Conservation (phyloP, 345 rosid species). For the Abelmoschus esculentus region DNA sequence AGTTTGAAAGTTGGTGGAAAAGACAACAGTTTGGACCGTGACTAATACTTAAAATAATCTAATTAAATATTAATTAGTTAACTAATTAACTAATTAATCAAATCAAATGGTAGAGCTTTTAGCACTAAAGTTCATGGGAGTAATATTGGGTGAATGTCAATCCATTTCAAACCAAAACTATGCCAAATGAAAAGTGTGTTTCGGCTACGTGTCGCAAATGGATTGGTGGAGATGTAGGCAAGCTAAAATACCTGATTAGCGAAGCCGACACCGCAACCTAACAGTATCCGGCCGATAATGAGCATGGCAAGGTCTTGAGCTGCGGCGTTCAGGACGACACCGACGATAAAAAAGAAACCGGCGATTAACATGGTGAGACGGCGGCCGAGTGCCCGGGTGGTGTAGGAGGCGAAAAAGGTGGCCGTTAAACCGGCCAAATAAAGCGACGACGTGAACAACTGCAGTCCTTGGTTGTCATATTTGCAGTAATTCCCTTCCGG, state of each 20-base stretch:
- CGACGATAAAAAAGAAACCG: constrained; percentile 62
- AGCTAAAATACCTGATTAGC: constrained; percentile 53
- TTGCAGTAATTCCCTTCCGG: constrained; percentile 65
- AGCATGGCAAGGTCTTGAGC: constrained; percentile 90
- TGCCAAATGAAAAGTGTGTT: neutral
- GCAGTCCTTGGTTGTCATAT: constrained; percentile 86
- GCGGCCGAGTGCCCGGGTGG: constrained; percentile 76
- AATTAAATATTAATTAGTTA: too few relatives aligned
- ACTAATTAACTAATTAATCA: too few relatives aligned
- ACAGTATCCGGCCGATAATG: constrained; percentile 73
- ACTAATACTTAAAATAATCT: neutral
- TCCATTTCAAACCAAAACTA: neutral
- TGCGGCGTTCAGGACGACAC: constrained; percentile 61
- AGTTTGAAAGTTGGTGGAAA: neutral
- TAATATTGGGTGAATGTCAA: neutral
- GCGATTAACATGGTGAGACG: constrained; percentile 86
- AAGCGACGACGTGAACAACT: constrained; percentile 83
- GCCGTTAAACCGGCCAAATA: constrained; percentile 84
- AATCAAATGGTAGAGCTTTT: neutral
- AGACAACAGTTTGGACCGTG: neutral
- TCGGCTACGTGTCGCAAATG: neutral
- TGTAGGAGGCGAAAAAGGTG: constrained; percentile 90
- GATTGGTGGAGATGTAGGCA: neutral
- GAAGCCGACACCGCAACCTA: constrained; percentile 93
- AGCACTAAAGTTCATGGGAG: neutral